These are phyloP conservation scores for Trichoderma cornu-damae DNA, from an alignment of 2,329 filamentous ascomycete species.

Conservation along the genomic window DNA sequence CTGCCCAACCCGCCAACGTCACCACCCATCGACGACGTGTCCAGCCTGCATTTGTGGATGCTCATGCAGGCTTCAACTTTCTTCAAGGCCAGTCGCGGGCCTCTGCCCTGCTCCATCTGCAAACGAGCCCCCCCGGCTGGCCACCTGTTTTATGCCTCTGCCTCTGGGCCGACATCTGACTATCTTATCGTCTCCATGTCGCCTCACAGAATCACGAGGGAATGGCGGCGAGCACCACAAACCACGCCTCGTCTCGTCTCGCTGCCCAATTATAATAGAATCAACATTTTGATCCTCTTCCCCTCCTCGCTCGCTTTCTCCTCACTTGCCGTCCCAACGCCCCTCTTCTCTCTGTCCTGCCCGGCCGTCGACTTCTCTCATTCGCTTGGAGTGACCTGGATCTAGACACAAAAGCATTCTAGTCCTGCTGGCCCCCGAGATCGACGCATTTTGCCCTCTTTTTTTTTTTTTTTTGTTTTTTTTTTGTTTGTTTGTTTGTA, in stretches of 20 bases:
- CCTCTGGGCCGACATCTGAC: conserved; percentile 5
- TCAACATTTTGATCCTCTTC: background rate
- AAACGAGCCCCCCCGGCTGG: background rate
- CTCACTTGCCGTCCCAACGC: background rate
- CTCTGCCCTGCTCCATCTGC: background rate
- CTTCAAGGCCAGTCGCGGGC: too few relatives aligned
- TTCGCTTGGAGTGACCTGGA: background rate
- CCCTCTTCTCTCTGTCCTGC: background rate
- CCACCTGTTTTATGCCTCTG: background rate
- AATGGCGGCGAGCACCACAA: background rate
- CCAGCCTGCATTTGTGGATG: conserved; percentile 17
- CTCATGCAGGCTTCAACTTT: conserved; percentile 9
- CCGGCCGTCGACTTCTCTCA: background rate
- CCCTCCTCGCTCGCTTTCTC: conserved; percentile 9
- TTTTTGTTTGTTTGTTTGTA: too few relatives aligned
- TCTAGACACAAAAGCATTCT: conserved; percentile 13
- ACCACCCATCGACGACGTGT: conserved; percentile 16
- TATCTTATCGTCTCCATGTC: conserved; percentile 11
- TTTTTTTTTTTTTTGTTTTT: too few relatives aligned
- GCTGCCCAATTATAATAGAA: conserved; percentile 16
- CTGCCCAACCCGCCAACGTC: conserved; percentile 15
- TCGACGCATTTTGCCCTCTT: conserved; percentile 7
- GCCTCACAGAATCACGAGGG: conserved; percentile 15
- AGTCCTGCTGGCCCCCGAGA: conserved; percentile 8
- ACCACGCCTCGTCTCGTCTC: background rate